Evolutionary conservation across 1,284 basidiomycete genomes (phyloP), one percentile per base, ranked within the genome.

Genomic region (Naganishia sp.): DNA sequence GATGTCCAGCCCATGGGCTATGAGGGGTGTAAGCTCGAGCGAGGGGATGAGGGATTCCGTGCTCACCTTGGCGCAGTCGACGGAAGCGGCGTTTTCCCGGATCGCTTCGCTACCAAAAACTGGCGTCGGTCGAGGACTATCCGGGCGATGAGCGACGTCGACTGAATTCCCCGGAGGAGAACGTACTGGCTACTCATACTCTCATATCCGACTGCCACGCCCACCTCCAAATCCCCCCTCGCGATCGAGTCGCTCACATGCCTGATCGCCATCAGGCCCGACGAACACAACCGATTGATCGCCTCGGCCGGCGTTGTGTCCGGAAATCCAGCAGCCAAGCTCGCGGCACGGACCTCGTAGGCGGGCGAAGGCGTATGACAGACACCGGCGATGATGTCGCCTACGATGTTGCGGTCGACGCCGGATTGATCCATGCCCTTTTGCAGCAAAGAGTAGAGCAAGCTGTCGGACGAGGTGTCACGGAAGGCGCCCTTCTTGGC

Each of bases 1-100:
- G 89, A 90, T 0, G 91, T 93, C 91, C 91, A 93, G 13, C 92
- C 91, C 91, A 94, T 94, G 16, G 92, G 89, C 89, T 55, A 21
- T 65, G 60, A 57, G 21, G 50, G 9, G 18, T 28, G 21, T 11
- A n/a, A 54, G 50, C 33, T 45, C 36, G 43, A 16, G 1, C 10
- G 11, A 25, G 21, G 11, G 55, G 39, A 44, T 50, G 46, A 52
- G 49, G 18, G 31, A 64, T 28, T 13, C 67, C 56, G 28, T 33
- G 63, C 83, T 70, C 69, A 88, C 89, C 83, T 90, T 87, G 60
- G 89, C 84, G 71, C 87, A 91, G 72, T 92, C 90, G 67, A 86
- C 82, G 0, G 90, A 87, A 70, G 86, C 81, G 1, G 82, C 52
- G 67, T 86, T 78, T 64, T 78, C 75, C 42, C 79, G 80, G 2